Conservation (phyloP, 2,329 filamentous ascomycete species). For the Clonostachys chloroleuca region DNA sequence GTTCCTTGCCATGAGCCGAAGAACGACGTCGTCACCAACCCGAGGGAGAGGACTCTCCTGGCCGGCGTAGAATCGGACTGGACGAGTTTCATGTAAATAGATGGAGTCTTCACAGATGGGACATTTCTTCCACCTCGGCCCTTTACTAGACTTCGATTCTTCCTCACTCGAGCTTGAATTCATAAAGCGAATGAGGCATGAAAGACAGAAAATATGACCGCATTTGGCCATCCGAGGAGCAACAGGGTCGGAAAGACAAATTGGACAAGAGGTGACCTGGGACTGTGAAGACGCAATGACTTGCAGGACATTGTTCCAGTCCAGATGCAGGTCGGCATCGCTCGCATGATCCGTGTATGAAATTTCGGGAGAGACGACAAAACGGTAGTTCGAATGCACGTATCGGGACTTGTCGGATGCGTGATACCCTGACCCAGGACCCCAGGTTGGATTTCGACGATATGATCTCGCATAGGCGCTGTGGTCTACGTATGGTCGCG, state of each 20-base stretch:
- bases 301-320: slow-evolving; percentile 89
- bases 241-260: slow-evolving; percentile 88
- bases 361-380: slow-evolving; percentile 81
- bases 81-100: slow-evolving; percentile 85
- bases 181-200: slow-evolving; percentile 94
- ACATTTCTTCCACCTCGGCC: slow-evolving; percentile 85
- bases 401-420: slow-evolving; percentile 85
- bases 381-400: slow-evolving; percentile 94
- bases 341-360: slow-evolving; percentile 76
- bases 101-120: slow-evolving; percentile 92
- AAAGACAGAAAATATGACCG: slow-evolving; percentile 93
- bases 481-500: slow-evolving; percentile 62
- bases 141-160: slow-evolving; percentile 55
- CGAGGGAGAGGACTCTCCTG: slow-evolving; percentile 78
- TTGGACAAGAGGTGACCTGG: slow-evolving; percentile 85
- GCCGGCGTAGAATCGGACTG: slow-evolving; percentile 86
- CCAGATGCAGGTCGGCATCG: slow-evolving; percentile 84
- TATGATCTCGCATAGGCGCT: slow-evolving; percentile 49
- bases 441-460: slow-evolving; percentile 75
- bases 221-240: slow-evolving; percentile 96
- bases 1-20: slow-evolving; percentile 79
- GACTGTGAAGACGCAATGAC: slow-evolving; percentile 87
- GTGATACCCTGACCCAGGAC: slow-evolving; percentile 84
- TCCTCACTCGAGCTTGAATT: slow-evolving; percentile 76
- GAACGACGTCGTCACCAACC: slow-evolving; percentile 83